Conservation (phyloP, 352 stramenopile species). For the Pythium rhizo-oryzae region DNA sequence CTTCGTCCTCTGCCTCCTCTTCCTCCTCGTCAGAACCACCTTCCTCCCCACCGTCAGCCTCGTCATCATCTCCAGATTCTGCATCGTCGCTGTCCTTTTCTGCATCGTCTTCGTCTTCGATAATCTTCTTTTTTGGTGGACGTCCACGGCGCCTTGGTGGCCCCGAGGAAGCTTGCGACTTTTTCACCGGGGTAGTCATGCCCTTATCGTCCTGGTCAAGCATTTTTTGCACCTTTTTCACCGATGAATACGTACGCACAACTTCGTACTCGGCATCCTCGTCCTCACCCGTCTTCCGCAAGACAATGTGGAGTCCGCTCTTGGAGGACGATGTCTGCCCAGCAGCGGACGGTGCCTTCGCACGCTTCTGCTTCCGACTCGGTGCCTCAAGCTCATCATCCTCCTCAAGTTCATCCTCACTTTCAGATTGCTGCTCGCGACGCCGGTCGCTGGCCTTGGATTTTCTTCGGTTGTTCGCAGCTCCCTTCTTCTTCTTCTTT, state of each 20-base stretch:
- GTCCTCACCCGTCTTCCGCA: conserved; percentile 23
- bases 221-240: conserved; percentile 33
- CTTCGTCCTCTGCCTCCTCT: conserved; percentile 32
- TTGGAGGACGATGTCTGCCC: conserved; percentile 15
- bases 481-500: conserved; percentile 45
- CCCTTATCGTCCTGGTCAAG: conserved; percentile 6
- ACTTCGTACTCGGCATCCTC: conserved; percentile 27
- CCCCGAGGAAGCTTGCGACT: not conserved
- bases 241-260: conserved; percentile 28
- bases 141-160: conserved; percentile 22
- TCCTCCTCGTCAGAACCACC: conserved; percentile 31
- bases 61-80: conserved; percentile 27
- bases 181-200: conserved; percentile 11
- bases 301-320: conserved; percentile 33
- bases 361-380: conserved; percentile 29
- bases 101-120: conserved; percentile 25
- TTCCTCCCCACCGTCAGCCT: conserved; percentile 26
- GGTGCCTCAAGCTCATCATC: conserved; percentile 33
- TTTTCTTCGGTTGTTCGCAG: conserved; percentile 35
- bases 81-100: conserved; percentile 27
- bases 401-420: conserved; percentile 32
- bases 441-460: conserved; percentile 34
- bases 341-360: conserved; percentile 3
- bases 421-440: conserved; percentile 20
- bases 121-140: conserved; percentile 25